Base-by-base conservation (phyloP, 176 grass and related monocot species). In the Oryza longistaminata region DNA sequence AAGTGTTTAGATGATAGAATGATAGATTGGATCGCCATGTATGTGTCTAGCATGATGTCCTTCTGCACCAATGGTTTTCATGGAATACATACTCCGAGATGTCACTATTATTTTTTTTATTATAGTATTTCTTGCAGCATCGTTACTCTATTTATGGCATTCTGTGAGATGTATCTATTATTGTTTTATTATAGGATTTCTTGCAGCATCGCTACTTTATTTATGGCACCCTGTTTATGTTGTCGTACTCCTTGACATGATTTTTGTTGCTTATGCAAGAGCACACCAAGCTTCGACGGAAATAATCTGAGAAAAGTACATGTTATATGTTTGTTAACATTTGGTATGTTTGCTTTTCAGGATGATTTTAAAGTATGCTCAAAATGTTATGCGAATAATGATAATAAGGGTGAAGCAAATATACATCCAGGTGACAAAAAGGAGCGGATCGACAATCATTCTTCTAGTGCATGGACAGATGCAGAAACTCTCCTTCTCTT, bases 401-500 rank as follows among this genome's bases (percentile, higher is more conserved):
- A 70, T 44, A 66, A 60, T n/a, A n/a, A 87, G 72, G 83, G 46
- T 72, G 86, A 90, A 81, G 77, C 75, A 64, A 75, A 71, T 64
- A 85, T 89, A 73, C 75, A 80, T 49, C 29, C 74, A 29, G 45
- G 16, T 60, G 80, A 82, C 77, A 83, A 80, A 67, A 67, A 61
- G 33, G 82, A 92, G 68, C 70, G 27, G 12, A 25, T 29, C 58
- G 61, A 81, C 46, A 87, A 74, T 24, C 60, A 82, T 77, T 58
- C 64, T 70, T 85, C 71, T 48, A 73, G 76, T 76, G 71, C 90
- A 86, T 99, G 97, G n/a, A 92, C 97, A 78, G 90, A 96, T 75
- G 70, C 91, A 44, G 97, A 99, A 82, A 99, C 88, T 5, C 73
- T 99, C 76, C 90, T 96, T 44, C 97, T 99, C 86, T 91, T 99